A percentile compares a stretch with the other conserved stretches of the same genome.
Evolutionary conservation across 495 filamentous ascomycete genomes (phyloP).

Genomic region (Cryomyces minteri): DNA sequence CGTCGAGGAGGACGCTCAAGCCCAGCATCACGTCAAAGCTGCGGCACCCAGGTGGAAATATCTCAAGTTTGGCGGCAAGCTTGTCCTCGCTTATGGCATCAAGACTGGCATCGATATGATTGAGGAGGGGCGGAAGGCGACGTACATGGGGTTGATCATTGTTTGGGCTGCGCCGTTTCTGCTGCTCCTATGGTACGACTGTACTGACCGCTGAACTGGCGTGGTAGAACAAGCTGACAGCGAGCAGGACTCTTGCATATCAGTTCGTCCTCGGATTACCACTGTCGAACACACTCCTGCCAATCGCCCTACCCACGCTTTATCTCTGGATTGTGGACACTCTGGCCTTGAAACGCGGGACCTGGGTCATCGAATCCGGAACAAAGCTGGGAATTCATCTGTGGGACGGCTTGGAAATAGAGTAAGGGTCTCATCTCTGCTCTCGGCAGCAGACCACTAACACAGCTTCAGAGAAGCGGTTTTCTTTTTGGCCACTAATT

Average conservation of each 20-base stretch:
- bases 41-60: constrained; percentile 8
- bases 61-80: constrained; percentile 22
- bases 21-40: constrained; percentile 3
- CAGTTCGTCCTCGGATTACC: constrained; percentile 39
- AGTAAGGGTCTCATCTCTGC: constrained; percentile 16
- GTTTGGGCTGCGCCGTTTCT: constrained; percentile 46
- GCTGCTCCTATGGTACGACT: constrained; percentile 36
- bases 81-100: constrained; percentile 21
- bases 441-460: constrained; percentile 1
- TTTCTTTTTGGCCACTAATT: constrained; percentile 50
- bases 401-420: constrained; percentile 44
- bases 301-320: constrained; percentile 40
- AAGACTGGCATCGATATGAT: constrained; percentile 23
- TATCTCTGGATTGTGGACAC: constrained; percentile 53
- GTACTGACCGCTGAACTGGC: too few relatives aligned
- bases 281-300: constrained; percentile 26
- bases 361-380: constrained; percentile 42
- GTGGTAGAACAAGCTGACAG: background rate
- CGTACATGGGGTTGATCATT: constrained; percentile 47
- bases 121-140: constrained; percentile 23
- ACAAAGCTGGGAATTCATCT: constrained; percentile 40
- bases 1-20: constrained; percentile 3
- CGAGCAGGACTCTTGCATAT: constrained; percentile 29
- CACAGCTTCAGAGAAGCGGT: constrained; percentile 28
- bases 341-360: constrained; percentile 37